These are phyloP conservation scores for Aureobasidium namibiae DNA, from an alignment of 2,329 filamentous ascomycete species.

Conservation along the genomic window DNA sequence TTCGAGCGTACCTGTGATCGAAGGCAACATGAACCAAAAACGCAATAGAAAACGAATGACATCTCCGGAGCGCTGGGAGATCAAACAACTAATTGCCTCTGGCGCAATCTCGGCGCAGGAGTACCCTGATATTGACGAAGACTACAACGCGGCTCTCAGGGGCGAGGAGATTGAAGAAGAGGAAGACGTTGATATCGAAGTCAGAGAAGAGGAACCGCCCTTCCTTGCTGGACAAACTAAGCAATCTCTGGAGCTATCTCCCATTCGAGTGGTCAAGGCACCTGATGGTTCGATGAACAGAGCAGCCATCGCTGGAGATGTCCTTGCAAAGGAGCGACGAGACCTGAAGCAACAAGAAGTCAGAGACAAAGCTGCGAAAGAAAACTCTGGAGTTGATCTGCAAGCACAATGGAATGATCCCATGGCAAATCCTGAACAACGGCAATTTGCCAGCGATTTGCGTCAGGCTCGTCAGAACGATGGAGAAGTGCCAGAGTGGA, in stretches of 20 bases:
- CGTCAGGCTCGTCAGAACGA: constrained; percentile 57
- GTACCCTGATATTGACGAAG: constrained; percentile 89
- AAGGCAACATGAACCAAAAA: constrained; percentile 46
- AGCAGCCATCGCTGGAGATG: constrained; percentile 87
- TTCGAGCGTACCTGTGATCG: constrained; percentile 54
- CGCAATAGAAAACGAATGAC: constrained; percentile 85
- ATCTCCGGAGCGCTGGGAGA: constrained; percentile 95
- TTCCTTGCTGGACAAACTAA: constrained; percentile 96
- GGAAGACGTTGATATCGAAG: constrained; percentile 94
- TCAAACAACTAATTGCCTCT: constrained; percentile 89
- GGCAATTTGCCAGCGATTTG: constrained; percentile 83
- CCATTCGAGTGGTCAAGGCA: constrained; percentile 92
- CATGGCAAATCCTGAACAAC: constrained; percentile 77
- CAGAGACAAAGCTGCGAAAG: constrained; percentile 67
- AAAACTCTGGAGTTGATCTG: constrained; percentile 70
- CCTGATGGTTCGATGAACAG: constrained; percentile 97
- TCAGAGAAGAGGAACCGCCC: constrained; percentile 90
- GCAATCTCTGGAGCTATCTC: constrained; percentile 86
- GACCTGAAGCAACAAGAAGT: constrained; percentile 84
- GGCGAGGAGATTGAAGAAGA: constrained; percentile 89
- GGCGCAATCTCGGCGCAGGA: constrained; percentile 88
- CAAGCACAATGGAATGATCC: constrained; percentile 93
- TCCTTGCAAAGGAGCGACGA: constrained; percentile 79
- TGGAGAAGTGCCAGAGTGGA: constrained; percentile 79
- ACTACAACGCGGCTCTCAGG: constrained; percentile 79